Percentiles rank a stretch among this genome's conserved stretches.
phyloP scores from a whole-genome alignment of 2,329 filamentous ascomycete genomes.

The Colletotrichum navitas region DNA sequence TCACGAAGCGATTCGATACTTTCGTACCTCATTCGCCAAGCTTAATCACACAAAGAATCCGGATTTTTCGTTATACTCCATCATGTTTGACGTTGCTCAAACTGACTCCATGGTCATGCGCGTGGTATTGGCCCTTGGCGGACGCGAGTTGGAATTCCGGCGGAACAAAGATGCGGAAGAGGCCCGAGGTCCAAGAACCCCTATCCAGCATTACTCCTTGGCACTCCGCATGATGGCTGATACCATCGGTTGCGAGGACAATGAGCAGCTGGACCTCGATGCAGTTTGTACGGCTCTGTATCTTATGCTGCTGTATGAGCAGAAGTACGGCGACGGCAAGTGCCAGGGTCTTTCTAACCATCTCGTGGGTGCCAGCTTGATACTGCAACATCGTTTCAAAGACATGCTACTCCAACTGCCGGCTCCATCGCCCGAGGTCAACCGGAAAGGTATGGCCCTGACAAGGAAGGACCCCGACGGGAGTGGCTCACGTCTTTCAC shows the following conservation, averaged over 20 bases:
- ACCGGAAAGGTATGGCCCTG: constrained; percentile 30
- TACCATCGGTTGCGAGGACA: constrained; percentile 44
- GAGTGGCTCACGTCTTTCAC: constrained; percentile 44
- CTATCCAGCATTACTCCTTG: constrained; percentile 49
- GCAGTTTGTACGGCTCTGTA: constrained; percentile 50
- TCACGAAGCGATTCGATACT: constrained; percentile 53
- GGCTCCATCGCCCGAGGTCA: constrained; percentile 33
- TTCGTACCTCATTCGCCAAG: constrained; percentile 52
- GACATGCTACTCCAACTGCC: constrained; percentile 34
- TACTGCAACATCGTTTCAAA: constrained; percentile 48
- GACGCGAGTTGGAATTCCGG: constrained; percentile 49
- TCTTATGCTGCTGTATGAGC: constrained; percentile 54
- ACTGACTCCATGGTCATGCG: constrained; percentile 53
- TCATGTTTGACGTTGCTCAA: constrained; percentile 52
- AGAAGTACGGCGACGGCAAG: constrained; percentile 52
- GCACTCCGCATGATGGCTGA: constrained; percentile 51
- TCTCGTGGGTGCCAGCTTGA: constrained; percentile 49
- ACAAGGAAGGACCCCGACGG: constrained; percentile 23
- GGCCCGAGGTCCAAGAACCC: constrained; percentile 32
- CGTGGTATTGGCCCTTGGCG: constrained; percentile 51
- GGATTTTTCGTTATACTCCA: constrained; percentile 51
- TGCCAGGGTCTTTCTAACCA: constrained; percentile 50
- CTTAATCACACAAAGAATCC: constrained; percentile 54
- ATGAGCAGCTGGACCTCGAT: constrained; percentile 47
- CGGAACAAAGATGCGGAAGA: constrained; percentile 38